Percentiles rank a stretch among this genome's conserved stretches.
Evolutionary conservation across 768 basidiomycete species (phyloP).

Genomic region (Mycena amicta): DNA sequence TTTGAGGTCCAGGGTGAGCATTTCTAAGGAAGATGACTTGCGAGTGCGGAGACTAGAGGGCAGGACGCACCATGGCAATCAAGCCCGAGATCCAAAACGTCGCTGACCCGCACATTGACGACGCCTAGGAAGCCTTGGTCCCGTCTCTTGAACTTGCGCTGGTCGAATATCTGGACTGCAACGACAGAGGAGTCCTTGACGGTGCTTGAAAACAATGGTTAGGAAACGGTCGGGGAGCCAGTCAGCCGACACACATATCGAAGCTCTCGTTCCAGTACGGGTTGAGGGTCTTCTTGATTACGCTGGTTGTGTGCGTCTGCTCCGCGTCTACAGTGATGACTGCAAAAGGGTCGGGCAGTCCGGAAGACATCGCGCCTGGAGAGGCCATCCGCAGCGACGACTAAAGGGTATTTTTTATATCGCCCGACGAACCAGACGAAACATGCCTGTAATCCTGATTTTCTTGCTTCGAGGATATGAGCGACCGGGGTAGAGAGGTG

Average conservation of each 20-base stretch:
- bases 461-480: conserved; percentile 57
- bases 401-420: conserved; percentile 45
- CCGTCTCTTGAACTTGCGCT: conserved; percentile 97
- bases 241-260: conserved; percentile 71
- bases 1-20: conserved; percentile 94
- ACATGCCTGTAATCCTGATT: conserved; percentile 76
- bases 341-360: conserved; percentile 95
- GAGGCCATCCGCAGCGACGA: conserved; percentile 93
- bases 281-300: conserved; percentile 94
- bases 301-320: conserved; percentile 95
- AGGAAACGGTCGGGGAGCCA: neutral
- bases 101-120: conserved; percentile 90
- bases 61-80: conserved; percentile 82
- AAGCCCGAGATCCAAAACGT: conserved; percentile 88
- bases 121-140: conserved; percentile 99
- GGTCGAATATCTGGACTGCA: conserved; percentile 98
- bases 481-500: conserved; percentile 11
- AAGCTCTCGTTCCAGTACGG: conserved; percentile 99
- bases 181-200: conserved; percentile 98
- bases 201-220: conserved; percentile 50
- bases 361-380: conserved; percentile 96
- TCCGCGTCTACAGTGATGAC: conserved; percentile 98
- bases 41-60: neutral
- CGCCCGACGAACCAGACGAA: neutral
- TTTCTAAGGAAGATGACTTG: conserved; percentile 59